Base-by-base conservation (phyloP, 2,329 filamentous ascomycete genomes). In the Penicillium sp. region DNA sequence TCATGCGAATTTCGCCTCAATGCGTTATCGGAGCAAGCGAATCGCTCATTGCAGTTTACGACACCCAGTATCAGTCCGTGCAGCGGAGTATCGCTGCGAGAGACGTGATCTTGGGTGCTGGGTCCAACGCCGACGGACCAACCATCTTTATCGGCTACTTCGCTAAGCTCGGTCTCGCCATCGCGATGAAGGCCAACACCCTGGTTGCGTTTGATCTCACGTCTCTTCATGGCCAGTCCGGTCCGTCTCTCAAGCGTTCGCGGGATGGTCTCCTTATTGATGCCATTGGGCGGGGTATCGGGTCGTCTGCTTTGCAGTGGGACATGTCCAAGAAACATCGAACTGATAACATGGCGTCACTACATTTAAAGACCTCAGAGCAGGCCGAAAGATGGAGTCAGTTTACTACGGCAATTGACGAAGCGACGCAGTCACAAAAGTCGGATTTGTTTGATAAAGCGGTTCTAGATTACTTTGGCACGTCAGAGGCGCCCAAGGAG, bases 11-110 rank as follows among this genome's bases (percentile, higher is more conserved):
- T 43, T 78, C 78, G 6, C 70, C 76, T 6, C 73, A 76, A 47
- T 74, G 74, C 14, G 72, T 80, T 13, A 77, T 80, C 53, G 77
- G 70, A 9, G 75, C 75, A 9, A 74, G 72, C 24, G 66, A 75
- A 40, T 77, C 77, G 16, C 67, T 75, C n/a, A 66, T 82, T 24
- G 77, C 75, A 2, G 64, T 81, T 6, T 79, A 80, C 55, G 78
- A 81, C 62, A 75, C 78, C n/a, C 75, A 78, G 50, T 81, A 79
- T 62, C 73, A 76, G 60, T 79, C 79, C 1, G 69, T 80, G 14
- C 79, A 80, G 61, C 75, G 77, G 54, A 76, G 74, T 54, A 74
- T 79, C 53, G 60, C 73, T 14, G 58, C 73, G 13, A 52, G 64
- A n/a, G 67, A 75, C 58, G 56, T 78, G 39, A 62, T 66, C n/a